Percentiles rank a stretch among this genome's conserved stretches.
Evolutionary conservation across 2,329 filamentous ascomycete genomes (phyloP).

Genomic region (Cladosporium austrohemisphaericum): DNA sequence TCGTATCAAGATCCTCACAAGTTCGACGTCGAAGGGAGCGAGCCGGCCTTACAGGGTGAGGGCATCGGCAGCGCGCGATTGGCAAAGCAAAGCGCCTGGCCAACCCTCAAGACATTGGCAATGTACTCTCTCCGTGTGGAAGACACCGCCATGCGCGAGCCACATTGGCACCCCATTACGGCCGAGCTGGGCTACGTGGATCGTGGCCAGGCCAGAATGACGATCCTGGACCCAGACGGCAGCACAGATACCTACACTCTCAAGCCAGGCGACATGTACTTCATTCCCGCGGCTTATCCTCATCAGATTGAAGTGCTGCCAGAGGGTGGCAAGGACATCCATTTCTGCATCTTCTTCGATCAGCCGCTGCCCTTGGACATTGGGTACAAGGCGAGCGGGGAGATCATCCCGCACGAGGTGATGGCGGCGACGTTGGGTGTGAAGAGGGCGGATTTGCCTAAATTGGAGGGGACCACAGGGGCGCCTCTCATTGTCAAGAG

Average conservation of each 20-base stretch:
- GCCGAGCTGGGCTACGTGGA: slow-evolving; percentile 13
- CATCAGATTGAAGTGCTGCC: slow-evolving; percentile 16
- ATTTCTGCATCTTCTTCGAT: slow-evolving; percentile 17
- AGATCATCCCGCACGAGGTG: slow-evolving; percentile 6
- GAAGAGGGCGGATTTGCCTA: slow-evolving; percentile 4
- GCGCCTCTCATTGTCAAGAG: too few species aligned
- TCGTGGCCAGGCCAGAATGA: slow-evolving; percentile 11
- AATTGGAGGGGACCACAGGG: too few species aligned
- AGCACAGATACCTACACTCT: slow-evolving; percentile 9
- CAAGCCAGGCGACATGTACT: slow-evolving; percentile 14
- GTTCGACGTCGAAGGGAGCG: too few species aligned
- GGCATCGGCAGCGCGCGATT: too few species aligned
- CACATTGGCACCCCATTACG: slow-evolving; percentile 15
- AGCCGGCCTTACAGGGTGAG: too few species aligned
- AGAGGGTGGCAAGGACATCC: slow-evolving; percentile 10
- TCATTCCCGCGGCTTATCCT: slow-evolving; percentile 9
- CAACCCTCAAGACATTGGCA: slow-evolving; percentile 3
- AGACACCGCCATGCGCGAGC: slow-evolving; percentile 8
- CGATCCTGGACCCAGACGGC: slow-evolving; percentile 11
- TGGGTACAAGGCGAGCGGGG: slow-evolving; percentile 7
- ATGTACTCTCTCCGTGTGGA: slow-evolving; percentile 9
- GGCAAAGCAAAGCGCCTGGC: slow-evolving; percentile 5
- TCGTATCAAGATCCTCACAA: too few species aligned
- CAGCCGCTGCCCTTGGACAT: slow-evolving; percentile 7
- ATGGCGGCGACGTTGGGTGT: slow-evolving; percentile 9